These are phyloP conservation scores for Discostella pseudostelligera DNA, from an alignment of 108 stramenopile species.

Conservation along the genomic window DNA sequence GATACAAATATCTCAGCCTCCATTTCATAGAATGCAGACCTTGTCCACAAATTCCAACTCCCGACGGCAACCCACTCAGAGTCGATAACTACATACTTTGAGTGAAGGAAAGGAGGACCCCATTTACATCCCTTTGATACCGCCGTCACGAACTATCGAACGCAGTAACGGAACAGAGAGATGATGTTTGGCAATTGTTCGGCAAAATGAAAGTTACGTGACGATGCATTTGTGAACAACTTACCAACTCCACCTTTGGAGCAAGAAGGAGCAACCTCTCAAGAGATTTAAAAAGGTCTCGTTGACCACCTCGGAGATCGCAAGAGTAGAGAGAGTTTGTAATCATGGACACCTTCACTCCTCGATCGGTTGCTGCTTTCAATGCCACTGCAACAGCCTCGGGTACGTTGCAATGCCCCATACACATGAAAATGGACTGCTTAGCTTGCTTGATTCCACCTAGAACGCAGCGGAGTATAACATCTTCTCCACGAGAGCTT, in stretches of 20 bases:
- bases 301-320: conserved; percentile 26
- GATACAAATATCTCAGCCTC: conserved; percentile 32
- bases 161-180: not conserved
- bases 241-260: conserved; percentile 16
- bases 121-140: not conserved
- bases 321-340: conserved; percentile 30
- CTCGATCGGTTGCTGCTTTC: conserved; percentile 22
- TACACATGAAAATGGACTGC: conserved; percentile 28
- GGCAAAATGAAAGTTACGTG: not conserved
- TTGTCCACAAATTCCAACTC: conserved; percentile 33
- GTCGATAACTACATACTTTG: conserved; percentile 37
- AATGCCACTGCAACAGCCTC: conserved; percentile 18
- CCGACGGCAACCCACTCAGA: conserved; percentile 23
- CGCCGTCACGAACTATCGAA: conserved; percentile 14
- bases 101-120: conserved; percentile 31
- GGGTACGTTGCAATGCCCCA: conserved; percentile 37
- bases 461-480: conserved; percentile 33
- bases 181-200: not conserved
- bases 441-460: conserved; percentile 26
- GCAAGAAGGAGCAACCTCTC: conserved; percentile 17
- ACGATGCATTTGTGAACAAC: not conserved
- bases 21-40: conserved; percentile 30
- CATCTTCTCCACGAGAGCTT: conserved; percentile 34
- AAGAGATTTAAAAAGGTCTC: conserved; percentile 25
- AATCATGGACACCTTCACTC: conserved; percentile 27